phyloP scores from a whole-genome alignment of 495 filamentous ascomycete genomes.

The Podospora appendiculata region DNA sequence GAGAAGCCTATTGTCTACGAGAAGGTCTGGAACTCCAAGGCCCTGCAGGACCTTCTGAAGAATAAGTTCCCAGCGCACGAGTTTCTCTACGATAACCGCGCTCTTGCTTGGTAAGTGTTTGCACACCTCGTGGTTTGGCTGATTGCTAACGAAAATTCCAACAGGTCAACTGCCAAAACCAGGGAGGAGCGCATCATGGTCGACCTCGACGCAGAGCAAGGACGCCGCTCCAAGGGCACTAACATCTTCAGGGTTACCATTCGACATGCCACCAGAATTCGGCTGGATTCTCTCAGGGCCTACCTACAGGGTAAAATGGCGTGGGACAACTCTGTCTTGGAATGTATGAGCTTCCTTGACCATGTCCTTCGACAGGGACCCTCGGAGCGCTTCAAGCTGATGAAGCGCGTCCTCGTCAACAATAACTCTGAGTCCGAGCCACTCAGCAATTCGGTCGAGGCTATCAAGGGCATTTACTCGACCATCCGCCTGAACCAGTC shows the following conservation, averaged over 20 bases:
- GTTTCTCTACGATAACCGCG: conserved; percentile 73
- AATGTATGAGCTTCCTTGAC: conserved; percentile 85
- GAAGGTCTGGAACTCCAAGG: conserved; percentile 63
- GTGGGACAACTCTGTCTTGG: conserved; percentile 59
- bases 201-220: conserved; percentile 59
- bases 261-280: conserved; percentile 49
- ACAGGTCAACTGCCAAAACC: conserved; percentile 30
- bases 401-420: conserved; percentile 79
- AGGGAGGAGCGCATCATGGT: conserved; percentile 41
- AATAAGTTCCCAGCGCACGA: conserved; percentile 9
- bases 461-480: conserved; percentile 78
- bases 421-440: conserved; percentile 1
- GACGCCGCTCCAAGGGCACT: not conserved
- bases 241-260: conserved; percentile 22
- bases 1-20: conserved; percentile 51
- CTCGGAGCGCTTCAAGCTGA: conserved; percentile 49
- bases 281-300: conserved; percentile 50
- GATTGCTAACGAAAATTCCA: conserved; percentile 23
- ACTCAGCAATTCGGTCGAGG: conserved; percentile 44
- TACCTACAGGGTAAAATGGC: conserved; percentile 54
- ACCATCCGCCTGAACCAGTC: conserved; percentile 59
- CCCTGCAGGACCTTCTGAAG: conserved; percentile 45
- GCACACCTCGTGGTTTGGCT: not conserved
- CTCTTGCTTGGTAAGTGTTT: conserved; percentile 63
- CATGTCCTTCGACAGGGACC: conserved; percentile 77